phyloP scores from a whole-genome alignment of 2,329 filamentous ascomycete species.

The Penicillium sp. region DNA sequence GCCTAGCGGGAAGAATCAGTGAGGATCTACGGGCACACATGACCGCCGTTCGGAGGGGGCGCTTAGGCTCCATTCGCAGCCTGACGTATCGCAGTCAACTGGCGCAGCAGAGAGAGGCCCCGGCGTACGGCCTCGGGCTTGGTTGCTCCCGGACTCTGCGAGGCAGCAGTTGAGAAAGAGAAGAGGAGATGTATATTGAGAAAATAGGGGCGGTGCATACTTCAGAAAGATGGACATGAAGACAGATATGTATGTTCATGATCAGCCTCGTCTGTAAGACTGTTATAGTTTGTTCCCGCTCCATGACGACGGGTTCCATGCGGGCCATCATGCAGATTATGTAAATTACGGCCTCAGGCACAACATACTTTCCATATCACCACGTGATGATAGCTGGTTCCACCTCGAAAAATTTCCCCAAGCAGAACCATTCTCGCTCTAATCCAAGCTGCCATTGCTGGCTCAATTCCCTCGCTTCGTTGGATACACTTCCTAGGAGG shows the following conservation, averaged over 20 bases:
- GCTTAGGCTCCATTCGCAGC: slow-evolving; percentile 24
- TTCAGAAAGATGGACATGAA: neutral
- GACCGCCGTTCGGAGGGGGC: slow-evolving; percentile 20
- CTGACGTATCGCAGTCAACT: slow-evolving; percentile 14
- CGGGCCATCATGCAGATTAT: neutral
- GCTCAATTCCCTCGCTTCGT: slow-evolving; percentile 27
- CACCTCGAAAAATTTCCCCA: slow-evolving; percentile 47
- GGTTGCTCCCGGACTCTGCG: neutral
- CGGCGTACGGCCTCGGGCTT: neutral
- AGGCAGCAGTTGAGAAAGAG: neutral
- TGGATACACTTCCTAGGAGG: slow-evolving; percentile 16
- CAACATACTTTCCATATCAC: slow-evolving; percentile 29
- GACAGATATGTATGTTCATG: neutral
- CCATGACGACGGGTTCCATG: too few relatives aligned
- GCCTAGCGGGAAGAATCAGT: neutral
- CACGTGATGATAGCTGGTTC: slow-evolving; percentile 46
- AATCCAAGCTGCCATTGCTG: slow-evolving; percentile 29
- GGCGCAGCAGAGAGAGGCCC: neutral
- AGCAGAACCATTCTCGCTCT: slow-evolving; percentile 26
- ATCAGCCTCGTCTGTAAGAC: neutral
- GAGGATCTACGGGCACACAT: slow-evolving; percentile 26
- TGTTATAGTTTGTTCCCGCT: neutral
- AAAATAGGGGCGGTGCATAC: neutral
- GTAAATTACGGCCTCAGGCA: neutral
- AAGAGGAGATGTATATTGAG: neutral